Conservation (phyloP, 164 flowering plant genomes). For the Akebia trifoliata region DNA sequence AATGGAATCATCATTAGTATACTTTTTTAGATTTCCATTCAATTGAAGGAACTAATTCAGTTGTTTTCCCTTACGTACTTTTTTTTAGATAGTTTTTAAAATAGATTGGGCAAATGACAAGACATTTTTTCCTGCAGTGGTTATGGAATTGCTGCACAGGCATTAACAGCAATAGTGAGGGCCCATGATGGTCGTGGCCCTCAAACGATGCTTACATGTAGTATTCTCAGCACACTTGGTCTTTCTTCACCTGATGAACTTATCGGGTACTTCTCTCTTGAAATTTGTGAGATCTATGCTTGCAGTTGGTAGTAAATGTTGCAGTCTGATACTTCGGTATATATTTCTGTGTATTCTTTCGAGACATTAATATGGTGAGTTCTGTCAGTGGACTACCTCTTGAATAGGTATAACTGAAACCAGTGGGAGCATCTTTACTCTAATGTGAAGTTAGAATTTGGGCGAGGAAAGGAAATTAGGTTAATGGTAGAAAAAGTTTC, state of each 20-base stretch:
- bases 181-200: slow-evolving; percentile 98
- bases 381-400: neutral
- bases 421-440: neutral
- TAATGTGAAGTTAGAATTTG: neutral
- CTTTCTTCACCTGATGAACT: slow-evolving; percentile 92
- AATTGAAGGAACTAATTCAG: neutral
- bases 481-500: neutral
- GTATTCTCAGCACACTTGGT: slow-evolving; percentile 46
- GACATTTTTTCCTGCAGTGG: slow-evolving; percentile 52
- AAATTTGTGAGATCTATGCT: neutral
- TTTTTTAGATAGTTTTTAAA: neutral
- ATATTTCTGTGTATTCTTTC: neutral
- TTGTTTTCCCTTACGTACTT: too few species aligned
- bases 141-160: slow-evolving; percentile 93
- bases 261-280: slow-evolving; percentile 57
- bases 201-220: slow-evolving; percentile 57
- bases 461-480: neutral
- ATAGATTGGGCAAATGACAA: slow-evolving; percentile 1
- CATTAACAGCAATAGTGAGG: slow-evolving; percentile 75
- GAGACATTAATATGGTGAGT: neutral
- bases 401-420: neutral
- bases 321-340: neutral
- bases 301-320: neutral
- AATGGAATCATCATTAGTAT: too few species aligned
- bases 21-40: neutral